Evolutionary conservation across 352 stramenopile genomes (phyloP), one percentile per base, ranked within the genome.

Genomic region (Phytophthora niederhauseri): DNA sequence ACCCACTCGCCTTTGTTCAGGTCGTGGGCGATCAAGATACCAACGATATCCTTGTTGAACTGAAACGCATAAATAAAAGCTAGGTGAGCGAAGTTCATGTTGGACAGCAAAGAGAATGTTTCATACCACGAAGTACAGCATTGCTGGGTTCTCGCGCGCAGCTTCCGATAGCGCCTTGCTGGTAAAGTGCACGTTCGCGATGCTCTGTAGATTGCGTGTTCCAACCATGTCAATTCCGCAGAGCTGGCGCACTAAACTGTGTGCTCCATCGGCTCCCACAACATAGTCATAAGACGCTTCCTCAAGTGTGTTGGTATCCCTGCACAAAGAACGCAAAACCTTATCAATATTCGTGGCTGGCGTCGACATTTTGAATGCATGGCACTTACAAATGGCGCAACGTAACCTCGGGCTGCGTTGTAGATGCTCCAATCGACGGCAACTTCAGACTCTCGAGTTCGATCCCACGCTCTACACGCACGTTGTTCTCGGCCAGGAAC

Each of bases 151-250:
- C 51, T 93, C 78, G 6, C 77, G 59, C 4, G 80, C 83, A 6
- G 80, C 76, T 12, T 74, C 54, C 0, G 85, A 90, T 8, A 96
- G 72, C 30, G 80, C 65, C 54, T 83, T 78, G 74, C 89, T 97
- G 34, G 84, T 95, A 77, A 98, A 98, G 57, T 99, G 95, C 17
- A 99, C 85, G 72, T 98, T 99, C 15, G 97, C 92, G 52, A 99
- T 90, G 61, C 89, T 92, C 81, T 98, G 95, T 19, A 98, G 61
- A 41, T 92, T 92, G 43, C 67, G 57, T 7, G 87, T 78, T 51
- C 92, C 94, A 31, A 64, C 78, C 76, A 96, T 89, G 11, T 82
- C 71, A 22, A 97, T 90, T 41, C 78, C 78, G 22, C 89, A 84
- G 20, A 82, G 72, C 52, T 89, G 59, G 0, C 96, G 82, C 41